Base-by-base conservation (phyloP, 129 eudicot genomes). In the Escallonia rubra region DNA sequence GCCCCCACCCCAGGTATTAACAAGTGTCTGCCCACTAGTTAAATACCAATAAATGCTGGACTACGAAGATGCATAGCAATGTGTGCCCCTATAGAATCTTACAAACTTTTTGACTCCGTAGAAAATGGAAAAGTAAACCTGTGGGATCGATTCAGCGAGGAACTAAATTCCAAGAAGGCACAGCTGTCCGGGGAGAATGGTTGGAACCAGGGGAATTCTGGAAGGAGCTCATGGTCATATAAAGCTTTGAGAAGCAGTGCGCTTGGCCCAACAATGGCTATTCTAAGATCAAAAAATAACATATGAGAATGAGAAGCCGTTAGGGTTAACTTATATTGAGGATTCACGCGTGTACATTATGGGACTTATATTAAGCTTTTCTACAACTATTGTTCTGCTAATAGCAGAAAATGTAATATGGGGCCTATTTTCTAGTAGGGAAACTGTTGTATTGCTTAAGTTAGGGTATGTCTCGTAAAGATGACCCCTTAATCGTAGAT, bases 81-180 rank as follows among this genome's bases (percentile, higher is more conserved):
- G 54, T 43, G 50, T 43, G 58, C 46, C 11, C 34, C 34, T 23
- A 23, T 23, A 23, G 34, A 23, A 23, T 23, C 34, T 23, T 23
- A 16, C 47, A 16, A 67, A 67, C 46, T 55, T 59, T 39, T 7
- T 67, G 55, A 38, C 54, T 16, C 6, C 41, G 74, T 59, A 78
- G 86, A 48, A 38, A 77, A 63, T 49, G 76, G 62, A 61, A 83
- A 79, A 44, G 82, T 23, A 57, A 71, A 79, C 70, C 67, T 78
- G 40, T 91, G 97, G 97, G 86, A 83, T 5, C 85, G 79, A 66
- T 51, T 88, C 5, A 73, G 70, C 2, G 80, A 83, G 54, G 80
- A 80, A 1, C 61, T 85, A 9, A 74, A 44, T 53, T 79, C 95
- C 12, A 81, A 83, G 72, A 81, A 83, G 64, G 65, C 73, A 57